Conservation (phyloP, 768 basidiomycete genomes). For the Megacollybia marginata region DNA sequence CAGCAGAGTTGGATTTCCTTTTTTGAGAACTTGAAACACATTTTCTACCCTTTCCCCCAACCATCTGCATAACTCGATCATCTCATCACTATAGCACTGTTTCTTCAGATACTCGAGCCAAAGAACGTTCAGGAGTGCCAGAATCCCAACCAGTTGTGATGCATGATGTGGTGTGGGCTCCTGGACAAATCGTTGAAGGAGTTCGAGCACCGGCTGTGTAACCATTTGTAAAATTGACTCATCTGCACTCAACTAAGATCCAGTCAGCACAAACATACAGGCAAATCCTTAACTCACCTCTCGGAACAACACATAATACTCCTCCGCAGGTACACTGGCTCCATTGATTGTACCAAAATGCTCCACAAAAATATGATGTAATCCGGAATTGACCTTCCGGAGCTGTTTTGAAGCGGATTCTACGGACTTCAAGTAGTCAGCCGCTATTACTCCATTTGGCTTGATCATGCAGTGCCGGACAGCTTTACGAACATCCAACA, state of each 20-base stretch:
- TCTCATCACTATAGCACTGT: slow-evolving; percentile 8
- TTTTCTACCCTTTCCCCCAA: neutral
- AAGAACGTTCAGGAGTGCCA: neutral
- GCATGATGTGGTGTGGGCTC: neutral
- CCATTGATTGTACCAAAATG: too few species aligned
- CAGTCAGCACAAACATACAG: neutral
- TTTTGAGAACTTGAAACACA: neutral
- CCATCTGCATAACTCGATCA: neutral
- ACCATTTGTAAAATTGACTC: slow-evolving; percentile 1
- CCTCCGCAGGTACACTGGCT: too few species aligned
- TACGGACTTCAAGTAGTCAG: too few species aligned
- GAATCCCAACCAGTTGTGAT: neutral
- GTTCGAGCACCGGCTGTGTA: neutral
- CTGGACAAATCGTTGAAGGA: neutral
- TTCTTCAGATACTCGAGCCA: neutral
- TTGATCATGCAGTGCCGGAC: too few species aligned
- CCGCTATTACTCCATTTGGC: too few species aligned
- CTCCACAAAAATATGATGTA: too few species aligned
- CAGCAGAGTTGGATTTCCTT: neutral
- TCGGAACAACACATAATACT: too few species aligned
- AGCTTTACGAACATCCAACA: too few species aligned
- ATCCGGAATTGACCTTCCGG: too few species aligned
- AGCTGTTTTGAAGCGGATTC: too few species aligned
- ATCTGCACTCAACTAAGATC: neutral
- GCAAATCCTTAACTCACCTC: too few species aligned